Base-by-base conservation (phyloP, 2,329 filamentous ascomycete genomes). In the Fusarium sulawesiense region DNA sequence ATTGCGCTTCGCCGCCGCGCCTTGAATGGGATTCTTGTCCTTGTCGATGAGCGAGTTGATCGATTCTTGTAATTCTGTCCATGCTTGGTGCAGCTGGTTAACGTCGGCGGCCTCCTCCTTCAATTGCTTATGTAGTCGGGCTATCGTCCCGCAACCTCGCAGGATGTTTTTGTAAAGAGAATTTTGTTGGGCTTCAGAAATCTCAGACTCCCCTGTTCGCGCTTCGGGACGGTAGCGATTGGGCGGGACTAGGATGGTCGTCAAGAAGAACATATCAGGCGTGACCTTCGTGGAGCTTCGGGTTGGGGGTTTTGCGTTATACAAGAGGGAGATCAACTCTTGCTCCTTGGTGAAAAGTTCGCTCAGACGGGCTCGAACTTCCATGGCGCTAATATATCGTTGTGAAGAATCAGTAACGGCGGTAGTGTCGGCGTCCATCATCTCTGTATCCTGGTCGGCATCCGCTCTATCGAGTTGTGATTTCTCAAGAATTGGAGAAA, bases 1-100 rank as follows among this genome's bases (percentile, higher is more conserved):
- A 56, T 93, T 92, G 59, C 90, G 87, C 75, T 91, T 91, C 16
- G 90, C 93, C 29, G 93, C 93, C 20, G 89, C 86, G 54, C 93
- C 93, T 70, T 92, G 90, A 6, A 93, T 86, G 4, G 94, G 93
- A 75, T 96, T 97, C 68, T 94, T 91, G 76, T 94, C 92, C 69
- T 91, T 89, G 79, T 99, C 96, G 71, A 98, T 93, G 56, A 99
- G 83, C n/a, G 92, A 90, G 78, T 99, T 99, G 66, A 98, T 93
- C 27, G 88, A 85, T 74, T 97, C 94, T 80, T 99, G 96, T 14
- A 99, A 86, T 51, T 91, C 88, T 25, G 93, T 89, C 84, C 93
- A 97, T 6, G 92, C 90, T 72, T 92, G 92, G 71, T 97, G 91
- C 54, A 98, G 86, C 72, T 95, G 91, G 57, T 87, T 87, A 68